phyloP scores from a whole-genome alignment of 352 stramenopile genomes.

The Peronospora belbahrii region DNA sequence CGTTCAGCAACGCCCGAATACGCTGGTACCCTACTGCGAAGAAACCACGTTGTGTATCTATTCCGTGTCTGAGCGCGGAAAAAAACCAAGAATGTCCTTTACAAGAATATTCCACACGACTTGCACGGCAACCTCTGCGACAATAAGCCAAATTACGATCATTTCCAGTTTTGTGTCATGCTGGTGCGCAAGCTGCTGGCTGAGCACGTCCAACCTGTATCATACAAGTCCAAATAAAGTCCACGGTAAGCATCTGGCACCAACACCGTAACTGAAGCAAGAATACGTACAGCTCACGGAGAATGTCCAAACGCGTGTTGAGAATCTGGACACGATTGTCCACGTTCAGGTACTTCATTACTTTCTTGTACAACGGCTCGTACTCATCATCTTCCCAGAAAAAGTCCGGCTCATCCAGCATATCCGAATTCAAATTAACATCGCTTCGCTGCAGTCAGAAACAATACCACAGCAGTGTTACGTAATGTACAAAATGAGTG shows the following conservation, averaged over 20 bases:
- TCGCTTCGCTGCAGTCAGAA: slow-evolving; percentile 61
- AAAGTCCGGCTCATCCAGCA: slow-evolving; percentile 91
- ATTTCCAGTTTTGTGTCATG: slow-evolving; percentile 88
- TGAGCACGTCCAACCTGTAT: slow-evolving; percentile 86
- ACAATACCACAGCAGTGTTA: slow-evolving; percentile 15
- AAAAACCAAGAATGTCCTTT: slow-evolving; percentile 86
- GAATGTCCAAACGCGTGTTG: slow-evolving; percentile 90
- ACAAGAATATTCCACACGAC: slow-evolving; percentile 86
- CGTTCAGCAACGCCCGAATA: neutral
- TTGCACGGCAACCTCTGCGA: slow-evolving; percentile 86
- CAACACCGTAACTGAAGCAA: neutral
- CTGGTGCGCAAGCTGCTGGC: slow-evolving; percentile 85
- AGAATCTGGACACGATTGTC: slow-evolving; percentile 89
- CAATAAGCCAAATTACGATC: slow-evolving; percentile 92
- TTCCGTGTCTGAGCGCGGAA: slow-evolving; percentile 48
- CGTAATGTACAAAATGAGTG: neutral
- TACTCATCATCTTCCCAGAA: slow-evolving; percentile 93
- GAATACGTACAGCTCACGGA: slow-evolving; percentile 81
- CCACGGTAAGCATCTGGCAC: neutral
- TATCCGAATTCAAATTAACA: slow-evolving; percentile 92
- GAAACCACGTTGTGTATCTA: slow-evolving; percentile 16
- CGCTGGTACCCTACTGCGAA: neutral
- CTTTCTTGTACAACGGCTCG: slow-evolving; percentile 87
- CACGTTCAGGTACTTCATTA: slow-evolving; percentile 91
- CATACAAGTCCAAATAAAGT: neutral